phyloP scores from a whole-genome alignment of 805 yeast species.

The Ogataea sp. region DNA sequence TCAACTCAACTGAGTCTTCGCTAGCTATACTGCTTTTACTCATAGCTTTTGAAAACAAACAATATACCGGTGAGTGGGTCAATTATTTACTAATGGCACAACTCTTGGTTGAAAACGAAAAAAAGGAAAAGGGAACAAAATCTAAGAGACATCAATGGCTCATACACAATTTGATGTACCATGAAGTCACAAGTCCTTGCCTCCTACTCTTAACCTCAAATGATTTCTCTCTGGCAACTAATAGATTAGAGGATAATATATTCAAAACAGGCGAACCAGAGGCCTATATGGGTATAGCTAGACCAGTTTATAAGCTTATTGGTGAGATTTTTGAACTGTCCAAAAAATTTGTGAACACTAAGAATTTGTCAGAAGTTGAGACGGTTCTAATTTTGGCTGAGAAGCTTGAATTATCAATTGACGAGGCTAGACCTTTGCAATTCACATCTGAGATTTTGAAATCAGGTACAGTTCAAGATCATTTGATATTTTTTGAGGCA shows the following conservation, averaged over 20 bases:
- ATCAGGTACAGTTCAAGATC: constrained; percentile 4
- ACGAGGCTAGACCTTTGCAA: constrained; percentile 2
- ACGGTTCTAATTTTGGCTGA: neutral
- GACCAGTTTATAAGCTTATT: constrained; percentile 3
- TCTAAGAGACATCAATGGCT: constrained; percentile 3
- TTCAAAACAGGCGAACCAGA: constrained; percentile 2
- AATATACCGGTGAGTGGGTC: constrained; percentile 5
- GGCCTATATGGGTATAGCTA: constrained; percentile 5
- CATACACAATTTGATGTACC: constrained; percentile 4
- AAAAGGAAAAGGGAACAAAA: neutral
- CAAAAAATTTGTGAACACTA: neutral
- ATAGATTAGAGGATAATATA: neutral
- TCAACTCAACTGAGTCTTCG: constrained; percentile 1
- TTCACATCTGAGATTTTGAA: constrained; percentile 2
- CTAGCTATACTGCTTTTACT: constrained; percentile 3
- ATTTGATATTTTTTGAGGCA: constrained; percentile 4
- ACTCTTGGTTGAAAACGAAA: constrained; percentile 1
- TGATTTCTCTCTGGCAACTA: neutral
- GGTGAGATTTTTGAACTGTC: constrained; percentile 4
- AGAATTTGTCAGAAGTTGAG: constrained; percentile 1
- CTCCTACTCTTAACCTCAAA: neutral
- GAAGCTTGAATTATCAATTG: constrained; percentile 1
- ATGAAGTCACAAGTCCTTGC: constrained; percentile 4
- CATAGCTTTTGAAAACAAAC: constrained; percentile 5
- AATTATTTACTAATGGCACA: constrained; percentile 3